Conservation (phyloP, 495 filamentous ascomycete species). For the Tuber microsphaerosporum region DNA sequence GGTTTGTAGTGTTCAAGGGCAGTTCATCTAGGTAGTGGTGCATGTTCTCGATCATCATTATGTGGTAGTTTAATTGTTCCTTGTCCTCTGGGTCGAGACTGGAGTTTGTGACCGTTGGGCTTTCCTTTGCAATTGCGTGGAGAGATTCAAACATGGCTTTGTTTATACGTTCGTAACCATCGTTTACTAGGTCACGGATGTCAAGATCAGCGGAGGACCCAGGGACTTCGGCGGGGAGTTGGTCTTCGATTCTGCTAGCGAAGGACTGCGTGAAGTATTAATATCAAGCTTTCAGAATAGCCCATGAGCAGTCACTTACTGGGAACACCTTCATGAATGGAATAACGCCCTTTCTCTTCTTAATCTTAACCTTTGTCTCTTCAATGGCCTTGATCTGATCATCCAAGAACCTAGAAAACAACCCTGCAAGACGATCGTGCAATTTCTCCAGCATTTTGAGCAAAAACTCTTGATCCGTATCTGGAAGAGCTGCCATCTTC, state of each 20-base stretch:
- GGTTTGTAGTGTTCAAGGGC: slow-evolving; percentile 60
- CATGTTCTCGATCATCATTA: slow-evolving; percentile 97
- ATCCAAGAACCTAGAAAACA: slow-evolving; percentile 85
- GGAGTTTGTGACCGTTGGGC: slow-evolving; percentile 54
- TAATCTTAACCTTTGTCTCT: slow-evolving; percentile 98
- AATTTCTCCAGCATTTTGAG: slow-evolving; percentile 69
- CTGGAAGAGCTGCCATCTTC: slow-evolving; percentile 66
- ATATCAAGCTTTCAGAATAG: slow-evolving; percentile 5
- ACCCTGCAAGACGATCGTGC: slow-evolving; percentile 62
- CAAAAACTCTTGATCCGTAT: slow-evolving; percentile 87
- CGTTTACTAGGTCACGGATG: slow-evolving; percentile 69
- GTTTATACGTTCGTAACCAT: slow-evolving; percentile 80
- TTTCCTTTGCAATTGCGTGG: slow-evolving; percentile 91
- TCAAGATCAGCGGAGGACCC: slow-evolving; percentile 53
- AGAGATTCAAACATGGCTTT: slow-evolving; percentile 95
- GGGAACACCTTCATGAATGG: slow-evolving; percentile 90
- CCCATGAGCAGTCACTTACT: slow-evolving; percentile 21
- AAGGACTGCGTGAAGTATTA: slow-evolving; percentile 21
- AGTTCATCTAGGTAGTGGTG: slow-evolving; percentile 85
- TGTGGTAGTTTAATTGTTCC: slow-evolving; percentile 90
- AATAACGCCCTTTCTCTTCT: slow-evolving; percentile 94
- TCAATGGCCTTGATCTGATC: slow-evolving; percentile 92
- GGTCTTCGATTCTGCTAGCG: slow-evolving; percentile 39
- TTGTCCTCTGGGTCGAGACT: slow-evolving; percentile 75
- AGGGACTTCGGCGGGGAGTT: slow-evolving; percentile 29